phyloP scores from a whole-genome alignment of 345 rosid species.

The Luvunga scandens region DNA sequence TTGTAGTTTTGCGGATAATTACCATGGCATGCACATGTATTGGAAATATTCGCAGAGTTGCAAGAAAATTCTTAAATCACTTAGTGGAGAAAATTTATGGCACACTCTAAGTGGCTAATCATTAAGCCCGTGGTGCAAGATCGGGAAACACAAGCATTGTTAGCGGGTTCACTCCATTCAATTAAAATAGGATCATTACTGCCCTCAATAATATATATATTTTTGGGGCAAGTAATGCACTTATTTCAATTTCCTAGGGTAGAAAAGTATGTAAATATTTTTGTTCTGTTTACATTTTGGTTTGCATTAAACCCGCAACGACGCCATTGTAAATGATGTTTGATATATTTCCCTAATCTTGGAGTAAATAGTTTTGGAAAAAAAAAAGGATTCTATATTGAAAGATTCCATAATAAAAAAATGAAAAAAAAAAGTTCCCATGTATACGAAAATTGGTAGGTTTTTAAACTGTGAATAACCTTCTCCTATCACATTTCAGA shows the following conservation, averaged over 20 bases:
- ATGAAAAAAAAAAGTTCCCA: no score
- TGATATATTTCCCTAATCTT: background rate
- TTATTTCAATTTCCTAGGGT: background rate
- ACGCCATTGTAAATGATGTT: background rate
- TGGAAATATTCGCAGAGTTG: slow-evolving; percentile 15
- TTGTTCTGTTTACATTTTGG: background rate
- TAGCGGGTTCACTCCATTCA: background rate
- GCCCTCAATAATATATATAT: no score
- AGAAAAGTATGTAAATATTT: background rate
- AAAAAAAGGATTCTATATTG: no score
- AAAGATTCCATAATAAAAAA: no score
- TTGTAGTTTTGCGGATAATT: background rate
- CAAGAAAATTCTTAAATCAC: background rate
- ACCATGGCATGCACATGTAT: slow-evolving; percentile 26
- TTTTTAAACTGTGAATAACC: no score
- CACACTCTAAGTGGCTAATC: slow-evolving; percentile 21
- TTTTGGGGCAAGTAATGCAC: no score
- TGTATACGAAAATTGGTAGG: no score
- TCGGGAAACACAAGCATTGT: slow-evolving; percentile 28
- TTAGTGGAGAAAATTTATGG: slow-evolving; percentile 7
- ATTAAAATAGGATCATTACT: background rate
- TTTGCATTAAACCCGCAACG: background rate
- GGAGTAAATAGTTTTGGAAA: no score
- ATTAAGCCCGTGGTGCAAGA: slow-evolving; percentile 24
- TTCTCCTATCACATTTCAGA: no score